Evolutionary conservation across 225 moss, liverwort and hornwort genomes (phyloP).

Genomic region (Thuidium tamariscinum): DNA sequence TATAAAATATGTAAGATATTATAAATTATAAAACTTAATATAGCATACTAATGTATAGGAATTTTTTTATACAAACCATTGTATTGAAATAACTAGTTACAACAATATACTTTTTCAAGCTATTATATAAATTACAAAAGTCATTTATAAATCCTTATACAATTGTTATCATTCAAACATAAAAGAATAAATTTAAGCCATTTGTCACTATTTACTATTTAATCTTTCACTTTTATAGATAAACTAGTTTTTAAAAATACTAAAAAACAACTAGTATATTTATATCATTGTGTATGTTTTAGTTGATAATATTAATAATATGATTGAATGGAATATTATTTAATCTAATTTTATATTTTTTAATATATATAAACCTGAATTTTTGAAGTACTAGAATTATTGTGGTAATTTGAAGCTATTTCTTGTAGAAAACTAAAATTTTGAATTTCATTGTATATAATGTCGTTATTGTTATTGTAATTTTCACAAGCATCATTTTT

Average conservation of each 20-base stretch:
- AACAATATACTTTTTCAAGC: not conserved
- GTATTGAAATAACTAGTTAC: not conserved
- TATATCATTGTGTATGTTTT: not conserved
- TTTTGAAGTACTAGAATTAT: too few relatives aligned
- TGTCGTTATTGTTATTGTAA: too few relatives aligned
- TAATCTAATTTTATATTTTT: not conserved
- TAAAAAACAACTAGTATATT: too few relatives aligned
- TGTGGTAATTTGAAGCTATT: not conserved
- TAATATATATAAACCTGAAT: not conserved
- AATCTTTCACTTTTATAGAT: not conserved
- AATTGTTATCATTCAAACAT: not conserved
- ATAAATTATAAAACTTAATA: too few relatives aligned
- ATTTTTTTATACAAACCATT: not conserved
- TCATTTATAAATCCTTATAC: not conserved
- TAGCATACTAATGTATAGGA: too few relatives aligned
- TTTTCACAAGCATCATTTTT: not conserved
- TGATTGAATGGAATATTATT: not conserved
- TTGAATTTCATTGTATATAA: not conserved
- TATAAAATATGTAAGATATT: not conserved
- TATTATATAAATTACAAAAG: not conserved
- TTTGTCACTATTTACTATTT: too few relatives aligned
- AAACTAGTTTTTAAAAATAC: too few relatives aligned
- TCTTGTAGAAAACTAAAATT: not conserved
- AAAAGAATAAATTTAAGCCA: not conserved
- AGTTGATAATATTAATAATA: too few relatives aligned